phyloP scores from a whole-genome alignment of 371 early-diverging fungal genomes.

The Syncephalis plumigaleata region DNA sequence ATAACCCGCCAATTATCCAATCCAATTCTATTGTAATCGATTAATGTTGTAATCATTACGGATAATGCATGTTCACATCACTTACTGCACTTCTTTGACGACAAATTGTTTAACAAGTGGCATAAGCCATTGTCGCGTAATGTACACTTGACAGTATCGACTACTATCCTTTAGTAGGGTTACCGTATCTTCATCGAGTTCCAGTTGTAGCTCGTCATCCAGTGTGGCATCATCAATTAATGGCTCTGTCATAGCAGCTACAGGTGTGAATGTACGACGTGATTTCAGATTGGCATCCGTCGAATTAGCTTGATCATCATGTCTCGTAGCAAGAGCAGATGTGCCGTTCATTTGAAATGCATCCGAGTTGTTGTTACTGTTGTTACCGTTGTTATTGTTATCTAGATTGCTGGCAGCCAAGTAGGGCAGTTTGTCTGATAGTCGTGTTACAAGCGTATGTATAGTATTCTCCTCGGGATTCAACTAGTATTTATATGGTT shows the following conservation, averaged over 20 bases:
- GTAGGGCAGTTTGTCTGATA: no score
- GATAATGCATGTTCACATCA: background rate
- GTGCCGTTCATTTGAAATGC: no score
- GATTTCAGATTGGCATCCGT: no score
- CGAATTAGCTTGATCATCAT: no score
- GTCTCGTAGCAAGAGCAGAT: no score
- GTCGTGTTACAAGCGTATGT: no score
- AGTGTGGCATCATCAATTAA: background rate
- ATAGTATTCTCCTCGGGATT: no score
- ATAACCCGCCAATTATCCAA: slow-evolving; percentile 70
- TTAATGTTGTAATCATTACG: background rate
- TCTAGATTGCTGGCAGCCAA: no score
- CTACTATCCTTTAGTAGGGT: background rate
- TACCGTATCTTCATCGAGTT: background rate
- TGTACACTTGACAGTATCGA: slow-evolving; percentile 24
- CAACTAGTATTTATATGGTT: no score
- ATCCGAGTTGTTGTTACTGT: no score
- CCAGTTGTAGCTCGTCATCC: background rate
- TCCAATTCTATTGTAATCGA: slow-evolving; percentile 27
- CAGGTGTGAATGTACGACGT: no score
- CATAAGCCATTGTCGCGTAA: slow-evolving; percentile 35
- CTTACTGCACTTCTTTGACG: slow-evolving; percentile 38
- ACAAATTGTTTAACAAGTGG: slow-evolving; percentile 41
- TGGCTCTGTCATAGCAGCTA: background rate
- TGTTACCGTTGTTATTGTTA: no score